Evolutionary conservation across 2,329 filamentous ascomycete genomes (phyloP).

Genomic region (Ophiocordyceps robertsii): DNA sequence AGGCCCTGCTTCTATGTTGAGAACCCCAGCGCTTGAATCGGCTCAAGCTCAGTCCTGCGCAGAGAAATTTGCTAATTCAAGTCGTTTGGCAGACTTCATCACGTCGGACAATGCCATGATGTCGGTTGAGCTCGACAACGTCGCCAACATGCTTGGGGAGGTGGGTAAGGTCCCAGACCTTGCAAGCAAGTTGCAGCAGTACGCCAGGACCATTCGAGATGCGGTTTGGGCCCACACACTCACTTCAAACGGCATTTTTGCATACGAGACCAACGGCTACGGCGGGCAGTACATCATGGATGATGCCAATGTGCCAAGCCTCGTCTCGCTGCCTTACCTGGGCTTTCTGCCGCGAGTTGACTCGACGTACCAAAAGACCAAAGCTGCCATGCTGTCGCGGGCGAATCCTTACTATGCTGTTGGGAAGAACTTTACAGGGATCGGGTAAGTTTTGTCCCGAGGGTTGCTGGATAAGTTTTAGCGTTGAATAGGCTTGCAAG

Average conservation of each 20-base stretch:
- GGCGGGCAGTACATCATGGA: conserved; percentile 56
- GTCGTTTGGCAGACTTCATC: conserved; percentile 29
- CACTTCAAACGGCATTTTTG: conserved; percentile 48
- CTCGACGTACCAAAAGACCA: conserved; percentile 62
- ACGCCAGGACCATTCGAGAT: conserved; percentile 50
- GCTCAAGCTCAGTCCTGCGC: no score
- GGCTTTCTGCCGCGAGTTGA: conserved; percentile 47
- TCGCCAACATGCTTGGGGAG: conserved; percentile 49
- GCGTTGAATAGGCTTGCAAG: no score
- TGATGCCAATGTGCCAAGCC: conserved; percentile 56
- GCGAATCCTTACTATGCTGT: conserved; percentile 62
- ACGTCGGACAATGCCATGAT: conserved; percentile 23
- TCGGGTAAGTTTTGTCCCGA: conserved; percentile 9
- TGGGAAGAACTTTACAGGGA: conserved; percentile 10
- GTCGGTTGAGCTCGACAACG: conserved; percentile 36
- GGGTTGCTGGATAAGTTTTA: not conserved
- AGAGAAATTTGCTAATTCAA: not conserved
- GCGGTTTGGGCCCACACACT: conserved; percentile 43
- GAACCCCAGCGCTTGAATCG: no score
- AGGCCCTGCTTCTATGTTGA: no score
- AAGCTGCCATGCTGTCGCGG: conserved; percentile 61
- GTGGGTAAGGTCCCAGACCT: conserved; percentile 60
- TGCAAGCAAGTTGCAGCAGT: conserved; percentile 21
- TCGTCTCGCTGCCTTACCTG: conserved; percentile 51
- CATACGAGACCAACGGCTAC: conserved; percentile 66